phyloP scores from a whole-genome alignment of 106 monocot species.

The Agapanthus africanus region DNA sequence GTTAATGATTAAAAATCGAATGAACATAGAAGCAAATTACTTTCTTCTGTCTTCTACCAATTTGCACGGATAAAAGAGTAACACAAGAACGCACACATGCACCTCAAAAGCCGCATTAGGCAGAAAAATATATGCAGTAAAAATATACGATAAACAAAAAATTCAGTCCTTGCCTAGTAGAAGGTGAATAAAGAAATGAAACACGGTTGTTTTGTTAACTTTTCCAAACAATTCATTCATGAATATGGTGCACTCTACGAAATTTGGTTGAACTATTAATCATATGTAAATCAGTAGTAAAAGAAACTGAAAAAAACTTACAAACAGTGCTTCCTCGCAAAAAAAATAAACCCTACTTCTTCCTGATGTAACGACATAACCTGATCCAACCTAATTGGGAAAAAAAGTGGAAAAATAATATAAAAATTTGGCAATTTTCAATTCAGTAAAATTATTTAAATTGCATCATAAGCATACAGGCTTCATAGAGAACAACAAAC shows the following conservation, averaged over 20 bases:
- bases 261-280: neutral
- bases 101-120: no score
- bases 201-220: neutral
- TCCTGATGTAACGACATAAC: constrained; percentile 61
- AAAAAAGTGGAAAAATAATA: neutral
- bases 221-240: constrained; percentile 2
- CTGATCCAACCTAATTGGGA: constrained; percentile 44
- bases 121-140: no score
- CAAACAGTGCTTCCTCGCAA: constrained; percentile 38
- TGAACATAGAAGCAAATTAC: no score
- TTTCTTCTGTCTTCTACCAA: no score
- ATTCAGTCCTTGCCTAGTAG: neutral
- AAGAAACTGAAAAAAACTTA: no score
- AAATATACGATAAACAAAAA: neutral
- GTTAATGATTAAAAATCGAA: no score
- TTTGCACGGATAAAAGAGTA: no score
- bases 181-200: neutral
- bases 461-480: no score
- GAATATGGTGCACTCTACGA: neutral
- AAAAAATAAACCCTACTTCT: constrained; percentile 54
- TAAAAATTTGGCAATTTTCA: no score
- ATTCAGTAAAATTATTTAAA: neutral
- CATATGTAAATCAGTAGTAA: no score
- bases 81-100: no score
- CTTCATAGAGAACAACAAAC: no score